Base-by-base conservation (phyloP, 129 eudicot species). In the Glebionis coronaria region DNA sequence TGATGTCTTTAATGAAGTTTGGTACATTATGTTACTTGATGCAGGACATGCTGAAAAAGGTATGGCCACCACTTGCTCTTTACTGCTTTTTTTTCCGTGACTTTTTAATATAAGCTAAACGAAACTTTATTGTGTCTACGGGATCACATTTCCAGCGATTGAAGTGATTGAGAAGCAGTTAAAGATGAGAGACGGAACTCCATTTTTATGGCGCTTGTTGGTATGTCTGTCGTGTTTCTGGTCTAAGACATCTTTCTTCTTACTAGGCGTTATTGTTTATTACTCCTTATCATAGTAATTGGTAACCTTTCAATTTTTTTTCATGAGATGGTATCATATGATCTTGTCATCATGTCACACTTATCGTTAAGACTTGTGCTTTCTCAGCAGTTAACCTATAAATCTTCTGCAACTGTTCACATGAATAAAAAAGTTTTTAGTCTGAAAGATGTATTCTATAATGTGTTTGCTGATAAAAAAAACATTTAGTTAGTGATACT, bases 151-250 rank as follows among this genome's bases (percentile, higher is more conserved):
- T 78, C 69, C 85, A 93, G 99, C 90, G 28, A 72, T 80, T 27
- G 63, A 81, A 79, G 86, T 67, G 69, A 82, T 86, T 52, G 86
- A 93, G 80, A 86, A 56, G 55, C 97, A 82, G 73, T 65, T 86
- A 44, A 81, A 82, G 82, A 86, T 80, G 73, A 83, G 99, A 63
- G 92, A 75, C 28, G 92, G 90, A 59, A 76, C 82, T 27, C 95
- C 93, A 13, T 93, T 84, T 78, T 65, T 93, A 76, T 93, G 97
- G 99, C 86, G 83, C 50, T 83, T 91, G 69, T 70, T 85, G 95
- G 97, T 91, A 82, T 12, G 40, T 18, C n/a, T 28, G 12, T 23
- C 42, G 31, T 44, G 21, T 51, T 42, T 57, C 12, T 38, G 31
- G 31, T 47, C 51, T 13, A 18, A 15, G 31, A 19, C 23, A 20